phyloP scores from a whole-genome alignment of 1,284 basidiomycete species.

The Ganoderma resinaceum region DNA sequence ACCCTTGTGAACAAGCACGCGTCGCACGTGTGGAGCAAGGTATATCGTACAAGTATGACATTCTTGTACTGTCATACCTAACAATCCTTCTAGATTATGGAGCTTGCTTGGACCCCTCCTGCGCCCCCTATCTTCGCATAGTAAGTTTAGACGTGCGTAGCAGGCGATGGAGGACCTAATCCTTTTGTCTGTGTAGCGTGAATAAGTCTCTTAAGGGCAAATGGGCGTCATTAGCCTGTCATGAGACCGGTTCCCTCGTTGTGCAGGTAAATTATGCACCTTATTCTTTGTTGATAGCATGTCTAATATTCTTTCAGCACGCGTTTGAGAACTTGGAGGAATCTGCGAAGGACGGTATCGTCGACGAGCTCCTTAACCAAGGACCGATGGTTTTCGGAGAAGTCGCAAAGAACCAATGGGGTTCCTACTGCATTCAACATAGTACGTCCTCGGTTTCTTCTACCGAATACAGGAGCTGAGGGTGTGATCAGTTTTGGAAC shows the following conservation, averaged over 20 bases:
- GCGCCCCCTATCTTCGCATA: conserved; percentile 85
- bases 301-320: conserved; percentile 56
- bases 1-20: conserved; percentile 88
- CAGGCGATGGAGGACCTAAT: conserved; percentile 13
- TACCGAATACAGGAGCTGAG: background rate
- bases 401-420: conserved; percentile 87
- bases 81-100: conserved; percentile 68
- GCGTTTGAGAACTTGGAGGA: conserved; percentile 87
- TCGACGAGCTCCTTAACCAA: conserved; percentile 79
- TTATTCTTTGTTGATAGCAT: background rate
- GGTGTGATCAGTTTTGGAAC: conserved; percentile 69
- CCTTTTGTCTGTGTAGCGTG: conserved; percentile 54
- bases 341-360: conserved; percentile 80
- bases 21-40: conserved; percentile 89
- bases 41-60: conserved; percentile 37
- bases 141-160: conserved; percentile 49
- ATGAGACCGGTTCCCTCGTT: conserved; percentile 85
- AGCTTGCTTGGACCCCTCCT: conserved; percentile 81
- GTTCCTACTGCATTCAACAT: conserved; percentile 83
- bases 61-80: background rate
- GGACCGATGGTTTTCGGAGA: conserved; percentile 71
- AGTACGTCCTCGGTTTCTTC: conserved; percentile 52
- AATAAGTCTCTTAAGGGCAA: conserved; percentile 85
- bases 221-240: conserved; percentile 87
- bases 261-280: conserved; percentile 62